Conservation (phyloP, 1,284 basidiomycete genomes). For the Ustanciosporium gigantosporum region DNA sequence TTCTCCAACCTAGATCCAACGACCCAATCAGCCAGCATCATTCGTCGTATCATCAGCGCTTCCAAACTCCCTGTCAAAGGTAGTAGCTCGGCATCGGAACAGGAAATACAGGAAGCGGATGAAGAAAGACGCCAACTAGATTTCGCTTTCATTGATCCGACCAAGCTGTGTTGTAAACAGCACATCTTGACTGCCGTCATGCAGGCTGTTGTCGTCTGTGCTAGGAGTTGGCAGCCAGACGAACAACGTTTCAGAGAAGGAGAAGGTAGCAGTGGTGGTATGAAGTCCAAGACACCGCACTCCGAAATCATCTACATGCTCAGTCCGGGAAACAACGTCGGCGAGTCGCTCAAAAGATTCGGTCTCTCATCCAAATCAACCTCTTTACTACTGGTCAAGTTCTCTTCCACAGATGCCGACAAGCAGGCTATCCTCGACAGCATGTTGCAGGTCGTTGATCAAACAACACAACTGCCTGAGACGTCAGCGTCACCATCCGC, state of each 20-base stretch:
- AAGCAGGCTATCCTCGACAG: slow-evolving; percentile 4
- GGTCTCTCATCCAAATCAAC: slow-evolving; percentile 24
- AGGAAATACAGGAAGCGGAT: slow-evolving; percentile 9
- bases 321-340: slow-evolving; percentile 37
- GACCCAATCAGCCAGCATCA: slow-evolving; percentile 23
- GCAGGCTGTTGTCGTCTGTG: slow-evolving; percentile 30
- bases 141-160: slow-evolving; percentile 43
- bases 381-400: slow-evolving; percentile 33
- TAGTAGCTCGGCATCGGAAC: background rate
- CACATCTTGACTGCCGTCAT: slow-evolving; percentile 26
- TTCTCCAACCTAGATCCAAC: slow-evolving; percentile 25
- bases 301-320: slow-evolving; percentile 41
- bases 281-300: slow-evolving; percentile 40
- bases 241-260: slow-evolving; percentile 14
- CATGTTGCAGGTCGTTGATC: slow-evolving; percentile 23
- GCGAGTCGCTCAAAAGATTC: slow-evolving; percentile 39
- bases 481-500: background rate
- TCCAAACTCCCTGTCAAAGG: slow-evolving; percentile 19
- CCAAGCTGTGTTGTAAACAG: slow-evolving; percentile 23
- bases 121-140: slow-evolving; percentile 20
- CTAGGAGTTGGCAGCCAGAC: slow-evolving; percentile 16
- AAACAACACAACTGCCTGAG: slow-evolving; percentile 4
- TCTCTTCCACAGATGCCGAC: slow-evolving; percentile 8
- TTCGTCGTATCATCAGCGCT: slow-evolving; percentile 28
- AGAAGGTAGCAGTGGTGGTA: slow-evolving; percentile 24